These are phyloP conservation scores for Trichoderma gamsii DNA, from an alignment of 495 filamentous ascomycete species.

Conservation along the genomic window DNA sequence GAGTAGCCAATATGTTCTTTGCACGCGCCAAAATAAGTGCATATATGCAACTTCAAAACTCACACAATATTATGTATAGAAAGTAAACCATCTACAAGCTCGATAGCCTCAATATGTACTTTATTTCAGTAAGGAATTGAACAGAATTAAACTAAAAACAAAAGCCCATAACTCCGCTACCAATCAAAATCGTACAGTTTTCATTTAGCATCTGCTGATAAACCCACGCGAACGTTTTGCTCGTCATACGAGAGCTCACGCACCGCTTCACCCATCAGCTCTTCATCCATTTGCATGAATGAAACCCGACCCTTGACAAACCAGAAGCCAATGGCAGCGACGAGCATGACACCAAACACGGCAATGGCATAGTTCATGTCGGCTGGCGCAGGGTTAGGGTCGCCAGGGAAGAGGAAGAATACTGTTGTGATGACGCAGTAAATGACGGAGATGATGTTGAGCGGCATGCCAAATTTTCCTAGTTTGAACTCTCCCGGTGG, in stretches of 20 bases:
- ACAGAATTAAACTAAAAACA: neutral
- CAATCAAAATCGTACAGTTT: neutral
- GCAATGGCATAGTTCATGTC: slow-evolving; percentile 46
- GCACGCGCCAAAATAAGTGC: no score
- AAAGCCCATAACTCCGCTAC: neutral
- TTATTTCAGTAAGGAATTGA: neutral
- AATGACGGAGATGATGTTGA: slow-evolving; percentile 37
- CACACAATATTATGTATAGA: no score
- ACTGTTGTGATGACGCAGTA: slow-evolving; percentile 40
- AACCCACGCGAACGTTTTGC: no score
- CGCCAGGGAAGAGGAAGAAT: slow-evolving; percentile 41
- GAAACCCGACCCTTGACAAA: slow-evolving; percentile 27
- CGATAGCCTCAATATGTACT: no score
- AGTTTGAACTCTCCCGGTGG: slow-evolving; percentile 35
- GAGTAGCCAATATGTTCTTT: no score
- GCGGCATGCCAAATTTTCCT: slow-evolving; percentile 27
- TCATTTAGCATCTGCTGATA: neutral
- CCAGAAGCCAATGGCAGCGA: slow-evolving; percentile 40
- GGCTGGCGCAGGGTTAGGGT: slow-evolving; percentile 32
- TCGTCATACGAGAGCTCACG: neutral
- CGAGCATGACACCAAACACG: slow-evolving; percentile 45
- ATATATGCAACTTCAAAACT: no score
- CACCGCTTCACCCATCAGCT: neutral
- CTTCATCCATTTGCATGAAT: slow-evolving; percentile 8
- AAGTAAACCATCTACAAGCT: no score